A percentile compares a stretch with the other conserved stretches of the same genome.
These are phyloP conservation scores for Ceratobasidium sp. DNA, from an alignment of 1,284 basidiomycete genomes.

Conservation along the genomic window DNA sequence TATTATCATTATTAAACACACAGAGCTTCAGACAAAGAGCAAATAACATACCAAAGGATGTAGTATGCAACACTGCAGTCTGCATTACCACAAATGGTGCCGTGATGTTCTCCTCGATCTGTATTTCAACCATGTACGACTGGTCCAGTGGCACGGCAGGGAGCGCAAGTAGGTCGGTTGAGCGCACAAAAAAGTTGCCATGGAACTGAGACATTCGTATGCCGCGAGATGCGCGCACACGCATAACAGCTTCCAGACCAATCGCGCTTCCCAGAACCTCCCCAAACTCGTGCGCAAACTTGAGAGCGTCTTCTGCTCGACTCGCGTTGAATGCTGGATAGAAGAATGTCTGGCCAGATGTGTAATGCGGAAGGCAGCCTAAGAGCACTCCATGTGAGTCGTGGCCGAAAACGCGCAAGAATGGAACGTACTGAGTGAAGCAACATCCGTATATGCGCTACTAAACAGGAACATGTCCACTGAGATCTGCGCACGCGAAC, in stretches of 20 bases:
- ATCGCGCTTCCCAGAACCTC: conserved; percentile 93
- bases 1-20: neutral
- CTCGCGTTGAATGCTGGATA: conserved; percentile 98
- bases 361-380: conserved; percentile 96
- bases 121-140: conserved; percentile 95
- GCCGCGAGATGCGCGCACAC: conserved; percentile 93
- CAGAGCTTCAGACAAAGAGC: neutral
- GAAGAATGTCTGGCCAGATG: conserved; percentile 97
- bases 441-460: conserved; percentile 93
- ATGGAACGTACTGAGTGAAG: conserved; percentile 74
- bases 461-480: conserved; percentile 99
- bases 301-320: conserved; percentile 93
- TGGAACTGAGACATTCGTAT: conserved; percentile 98
- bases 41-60: conserved; percentile 80
- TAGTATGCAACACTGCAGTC: conserved; percentile 95
- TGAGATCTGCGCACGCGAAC: conserved; percentile 95
- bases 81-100: conserved; percentile 95
- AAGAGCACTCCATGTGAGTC: neutral
- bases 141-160: conserved; percentile 97
- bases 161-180: conserved; percentile 95
- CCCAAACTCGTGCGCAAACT: conserved; percentile 97
- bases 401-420: neutral
- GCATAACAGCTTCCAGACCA: conserved; percentile 97
- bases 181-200: conserved; percentile 99
- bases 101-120: conserved; percentile 96